Conservation (phyloP, 495 filamentous ascomycete species). For the Daldinia vernicosa region DNA sequence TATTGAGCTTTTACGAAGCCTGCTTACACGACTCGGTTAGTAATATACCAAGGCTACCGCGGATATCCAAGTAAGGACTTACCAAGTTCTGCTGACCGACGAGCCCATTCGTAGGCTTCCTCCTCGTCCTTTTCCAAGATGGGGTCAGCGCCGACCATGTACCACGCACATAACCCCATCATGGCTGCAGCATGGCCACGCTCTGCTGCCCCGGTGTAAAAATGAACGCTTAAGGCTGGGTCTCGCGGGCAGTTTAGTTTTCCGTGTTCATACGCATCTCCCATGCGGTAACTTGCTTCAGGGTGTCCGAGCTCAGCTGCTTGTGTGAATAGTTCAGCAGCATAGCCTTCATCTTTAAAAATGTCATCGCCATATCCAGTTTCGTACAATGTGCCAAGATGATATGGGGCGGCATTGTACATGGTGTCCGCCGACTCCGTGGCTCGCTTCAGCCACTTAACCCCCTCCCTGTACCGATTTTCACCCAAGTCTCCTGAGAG, state of each 20-base stretch:
- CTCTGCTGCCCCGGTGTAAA: conserved; percentile 93
- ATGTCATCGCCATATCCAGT: conserved; percentile 90
- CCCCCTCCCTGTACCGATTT: conserved; percentile 86
- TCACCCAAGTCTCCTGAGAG: conserved; percentile 86
- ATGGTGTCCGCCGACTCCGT: conserved; percentile 87
- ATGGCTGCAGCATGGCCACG: conserved; percentile 85
- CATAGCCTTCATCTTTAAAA: conserved; percentile 88
- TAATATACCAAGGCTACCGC: neutral
- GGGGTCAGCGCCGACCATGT: conserved; percentile 93
- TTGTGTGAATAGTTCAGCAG: conserved; percentile 93
- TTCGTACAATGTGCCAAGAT: conserved; percentile 87
- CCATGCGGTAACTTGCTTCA: conserved; percentile 84
- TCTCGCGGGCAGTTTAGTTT: conserved; percentile 86
- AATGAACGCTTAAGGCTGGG: conserved; percentile 93
- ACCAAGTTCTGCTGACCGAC: conserved; percentile 85
- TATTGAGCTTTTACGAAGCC: conserved; percentile 94
- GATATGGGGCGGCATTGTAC: conserved; percentile 92
- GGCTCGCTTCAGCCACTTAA: conserved; percentile 97
- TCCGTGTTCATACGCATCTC: conserved; percentile 97
- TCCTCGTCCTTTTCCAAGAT: conserved; percentile 93
- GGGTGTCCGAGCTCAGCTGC: conserved; percentile 90
- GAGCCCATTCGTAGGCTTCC: conserved; percentile 97
- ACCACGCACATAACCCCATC: conserved; percentile 99
- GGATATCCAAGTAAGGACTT: conserved; percentile 46
- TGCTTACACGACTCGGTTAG: conserved; percentile 48